These are phyloP conservation scores for Metschnikowia gelsemii DNA, from an alignment of 805 yeast genomes.

Conservation along the genomic window DNA sequence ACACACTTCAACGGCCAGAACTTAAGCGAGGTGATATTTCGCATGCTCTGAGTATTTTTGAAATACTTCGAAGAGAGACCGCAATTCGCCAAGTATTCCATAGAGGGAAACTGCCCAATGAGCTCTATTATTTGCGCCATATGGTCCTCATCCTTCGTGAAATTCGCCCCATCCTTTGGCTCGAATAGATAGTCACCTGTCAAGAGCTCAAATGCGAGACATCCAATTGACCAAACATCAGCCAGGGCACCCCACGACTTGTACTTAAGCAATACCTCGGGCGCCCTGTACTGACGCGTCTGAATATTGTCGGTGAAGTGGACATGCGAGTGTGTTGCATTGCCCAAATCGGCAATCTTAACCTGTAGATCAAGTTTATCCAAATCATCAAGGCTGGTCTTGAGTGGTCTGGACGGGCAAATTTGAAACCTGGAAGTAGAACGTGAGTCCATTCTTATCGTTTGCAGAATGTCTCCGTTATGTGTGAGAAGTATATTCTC, in stretches of 20 bases:
- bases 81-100: conserved; percentile 57
- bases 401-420: conserved; percentile 20
- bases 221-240: conserved; percentile 95
- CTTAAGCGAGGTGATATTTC: conserved; percentile 76
- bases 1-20: conserved; percentile 89
- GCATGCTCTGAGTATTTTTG: conserved; percentile 66
- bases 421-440: conserved; percentile 11
- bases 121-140: conserved; percentile 91
- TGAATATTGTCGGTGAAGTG: conserved; percentile 90
- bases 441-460: neutral
- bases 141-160: conserved; percentile 91
- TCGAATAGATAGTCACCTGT: conserved; percentile 96
- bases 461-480: conserved; percentile 1
- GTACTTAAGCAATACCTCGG: conserved; percentile 58
- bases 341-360: conserved; percentile 91
- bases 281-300: conserved; percentile 89
- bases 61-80: conserved; percentile 57
- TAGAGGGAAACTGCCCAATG: conserved; percentile 64
- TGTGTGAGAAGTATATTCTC: conserved; percentile 48
- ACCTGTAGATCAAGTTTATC: conserved; percentile 30
- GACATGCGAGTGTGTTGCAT: conserved; percentile 77
- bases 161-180: conserved; percentile 75
- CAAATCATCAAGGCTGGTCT: conserved; percentile 1
- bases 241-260: conserved; percentile 89
- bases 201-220: conserved; percentile 82